Evolutionary conservation across 2,329 filamentous ascomycete species (phyloP).

Genomic region (Aspergillus flavus): DNA sequence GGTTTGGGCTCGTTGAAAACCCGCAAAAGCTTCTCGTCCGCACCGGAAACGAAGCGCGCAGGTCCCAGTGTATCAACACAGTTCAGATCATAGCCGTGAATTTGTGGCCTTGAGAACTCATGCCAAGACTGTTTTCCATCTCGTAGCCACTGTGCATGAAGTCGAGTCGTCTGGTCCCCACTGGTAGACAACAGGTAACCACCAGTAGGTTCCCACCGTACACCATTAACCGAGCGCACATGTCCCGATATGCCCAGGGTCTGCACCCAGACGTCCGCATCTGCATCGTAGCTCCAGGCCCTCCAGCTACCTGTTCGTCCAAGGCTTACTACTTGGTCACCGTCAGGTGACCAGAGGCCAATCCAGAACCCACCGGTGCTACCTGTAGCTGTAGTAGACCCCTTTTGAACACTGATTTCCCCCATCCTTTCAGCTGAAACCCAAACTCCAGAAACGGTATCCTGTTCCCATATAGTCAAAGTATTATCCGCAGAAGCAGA

Average conservation of each 20-base stretch:
- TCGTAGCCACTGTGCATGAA: conserved; percentile 78
- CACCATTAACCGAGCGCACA: conserved; percentile 75
- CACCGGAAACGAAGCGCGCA: conserved; percentile 85
- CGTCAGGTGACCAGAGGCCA: conserved; percentile 84
- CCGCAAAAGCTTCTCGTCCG: conserved; percentile 95
- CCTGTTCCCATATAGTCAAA: conserved; percentile 87
- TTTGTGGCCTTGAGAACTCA: conserved; percentile 92
- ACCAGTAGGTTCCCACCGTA: conserved; percentile 82
- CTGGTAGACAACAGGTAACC: conserved; percentile 86
- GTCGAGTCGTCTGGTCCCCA: conserved; percentile 86
- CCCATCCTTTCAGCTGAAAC: conserved; percentile 81
- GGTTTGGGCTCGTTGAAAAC: conserved; percentile 90
- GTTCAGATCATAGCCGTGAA: conserved; percentile 97
- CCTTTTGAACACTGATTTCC: conserved; percentile 92
- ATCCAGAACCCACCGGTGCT: conserved; percentile 97
- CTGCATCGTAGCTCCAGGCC: conserved; percentile 69
- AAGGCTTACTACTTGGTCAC: conserved; percentile 74
- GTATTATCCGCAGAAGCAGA: conserved; percentile 96
- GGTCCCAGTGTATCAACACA: conserved; percentile 78
- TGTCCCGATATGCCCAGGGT: conserved; percentile 80
- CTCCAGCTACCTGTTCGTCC: conserved; percentile 94
- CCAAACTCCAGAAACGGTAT: conserved; percentile 85
- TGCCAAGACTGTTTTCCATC: conserved; percentile 71
- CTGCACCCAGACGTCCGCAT: conserved; percentile 72
- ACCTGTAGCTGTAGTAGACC: conserved; percentile 92